A percentile compares a stretch with the other conserved stretches of the same genome.
These are phyloP conservation scores for Parathielavia hyrcaniae DNA, from an alignment of 495 filamentous ascomycete genomes.

Conservation along the genomic window DNA sequence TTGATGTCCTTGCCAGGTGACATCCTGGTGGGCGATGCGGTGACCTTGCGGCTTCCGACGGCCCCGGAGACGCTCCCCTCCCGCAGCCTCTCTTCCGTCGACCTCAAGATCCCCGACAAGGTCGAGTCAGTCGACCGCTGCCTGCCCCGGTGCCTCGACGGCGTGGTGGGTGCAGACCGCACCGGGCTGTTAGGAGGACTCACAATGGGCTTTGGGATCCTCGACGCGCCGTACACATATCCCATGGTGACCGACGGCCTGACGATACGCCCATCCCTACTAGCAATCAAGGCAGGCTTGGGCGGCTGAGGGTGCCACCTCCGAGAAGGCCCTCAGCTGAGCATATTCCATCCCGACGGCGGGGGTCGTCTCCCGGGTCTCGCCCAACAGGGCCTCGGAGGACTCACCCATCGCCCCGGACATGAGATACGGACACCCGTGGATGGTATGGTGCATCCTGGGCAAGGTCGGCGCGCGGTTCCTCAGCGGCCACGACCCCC, in stretches of 20 bases:
- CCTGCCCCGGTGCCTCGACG: conserved; percentile 19
- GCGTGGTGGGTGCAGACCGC: conserved; percentile 22
- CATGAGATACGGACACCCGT: conserved; percentile 12
- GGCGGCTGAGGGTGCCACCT: conserved; percentile 21
- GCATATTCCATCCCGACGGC: conserved; percentile 5
- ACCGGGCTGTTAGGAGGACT: conserved; percentile 5
- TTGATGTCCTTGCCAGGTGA: neutral
- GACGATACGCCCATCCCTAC: conserved; percentile 3
- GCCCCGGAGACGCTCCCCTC: conserved; percentile 24
- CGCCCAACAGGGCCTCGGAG: conserved; percentile 10
- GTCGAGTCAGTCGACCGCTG: conserved; percentile 37
- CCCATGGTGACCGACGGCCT: conserved; percentile 9
- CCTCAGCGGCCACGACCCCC: conserved; percentile 25
- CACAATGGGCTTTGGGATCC: neutral
- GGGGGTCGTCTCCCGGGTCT: neutral
- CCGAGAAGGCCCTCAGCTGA: conserved; percentile 14
- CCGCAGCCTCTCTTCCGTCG: conserved; percentile 40
- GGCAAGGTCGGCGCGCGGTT: conserved; percentile 23
- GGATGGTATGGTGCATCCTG: conserved; percentile 15
- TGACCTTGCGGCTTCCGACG: neutral
- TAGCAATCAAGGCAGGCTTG: conserved; percentile 15
- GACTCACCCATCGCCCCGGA: neutral
- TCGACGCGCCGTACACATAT: conserved; percentile 5
- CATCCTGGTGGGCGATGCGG: neutral
- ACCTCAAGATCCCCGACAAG: conserved; percentile 38